Base-by-base conservation (phyloP, 2,329 filamentous ascomycete genomes). In the Colletotrichum sansevieriae region DNA sequence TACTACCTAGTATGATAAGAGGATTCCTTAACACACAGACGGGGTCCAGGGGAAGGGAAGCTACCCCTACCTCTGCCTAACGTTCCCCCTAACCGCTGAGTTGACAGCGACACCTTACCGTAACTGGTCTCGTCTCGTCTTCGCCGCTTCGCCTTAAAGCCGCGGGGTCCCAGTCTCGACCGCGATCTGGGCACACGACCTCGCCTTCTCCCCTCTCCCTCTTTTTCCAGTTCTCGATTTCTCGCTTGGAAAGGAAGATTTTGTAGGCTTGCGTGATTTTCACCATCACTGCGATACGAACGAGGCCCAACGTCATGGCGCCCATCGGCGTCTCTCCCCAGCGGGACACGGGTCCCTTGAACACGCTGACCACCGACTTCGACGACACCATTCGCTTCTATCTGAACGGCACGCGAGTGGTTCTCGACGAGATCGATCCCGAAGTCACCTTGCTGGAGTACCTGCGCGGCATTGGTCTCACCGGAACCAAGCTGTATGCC, bases 391-490 rank as follows among this genome's bases (percentile, higher is more conserved):
- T 98, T 68, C 88, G 91, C 18, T 98, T 98, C 84, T 98, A 94
- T 78, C 88, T 99, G 59, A 99, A 99, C 78, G 96, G 96, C 71
- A 97, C 95, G 2, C 93, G 91, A 72, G 92, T 98, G 15, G 88
- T 91, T 1, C 83, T 99, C 15, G 95, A 98, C 73, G 88, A 93
- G 12, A 89, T 96, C 60, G 95, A 98, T 76, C 96, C 96, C 0
- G 95, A 98, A 77, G 85, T 95, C 55, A 99, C 96, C 0, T 85
- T 99, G 37, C 84, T 99, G 7, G 95, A 98, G 78, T 99, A 98
- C 75, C 85, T 99, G 44, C 88, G 96, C 71, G 95, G 95, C 20
- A 92, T 98, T 76, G 96, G 96, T 0, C 83, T 98, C 74, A 98
- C 95, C 4, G 96, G 96, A 13, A 98, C 96, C 12, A 99, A 99